These are phyloP conservation scores for Syzygium aqueum DNA, from an alignment of 345 rosid species.

Conservation along the genomic window DNA sequence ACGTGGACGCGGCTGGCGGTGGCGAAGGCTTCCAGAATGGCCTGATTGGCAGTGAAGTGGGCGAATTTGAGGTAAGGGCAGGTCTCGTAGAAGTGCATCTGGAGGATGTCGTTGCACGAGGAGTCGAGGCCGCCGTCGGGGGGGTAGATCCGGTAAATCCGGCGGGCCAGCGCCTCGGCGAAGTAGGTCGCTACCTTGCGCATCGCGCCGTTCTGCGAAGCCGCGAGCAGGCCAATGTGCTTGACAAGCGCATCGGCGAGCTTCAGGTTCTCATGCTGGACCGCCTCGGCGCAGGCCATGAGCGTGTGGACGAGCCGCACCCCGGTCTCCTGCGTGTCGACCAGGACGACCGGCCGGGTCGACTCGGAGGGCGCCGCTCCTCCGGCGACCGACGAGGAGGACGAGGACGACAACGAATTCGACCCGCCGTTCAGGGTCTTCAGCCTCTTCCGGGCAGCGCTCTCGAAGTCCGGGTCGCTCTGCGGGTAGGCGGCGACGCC, in stretches of 20 bases:
- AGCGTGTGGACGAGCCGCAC: constrained; percentile 79
- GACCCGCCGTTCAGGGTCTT: constrained; percentile 14
- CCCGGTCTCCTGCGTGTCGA: constrained; percentile 83
- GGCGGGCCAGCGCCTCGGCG: constrained; percentile 71
- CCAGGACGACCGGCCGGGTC: constrained; percentile 55
- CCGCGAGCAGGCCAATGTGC: constrained; percentile 62
- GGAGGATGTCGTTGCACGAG: constrained; percentile 42
- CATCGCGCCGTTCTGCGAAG: constrained; percentile 79
- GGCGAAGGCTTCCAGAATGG: constrained; percentile 69
- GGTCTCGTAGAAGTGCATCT: constrained; percentile 82
- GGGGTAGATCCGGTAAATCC: constrained; percentile 65
- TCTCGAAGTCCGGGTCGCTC: constrained; percentile 1
- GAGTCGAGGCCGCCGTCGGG: constrained; percentile 23
- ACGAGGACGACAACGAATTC: constrained; percentile 3
- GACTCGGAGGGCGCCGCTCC: constrained; percentile 13
- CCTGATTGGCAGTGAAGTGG: constrained; percentile 92
- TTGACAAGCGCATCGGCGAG: constrained; percentile 76
- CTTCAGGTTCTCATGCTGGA: constrained; percentile 51
- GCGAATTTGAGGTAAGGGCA: constrained; percentile 94
- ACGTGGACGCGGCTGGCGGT: constrained; percentile 58
- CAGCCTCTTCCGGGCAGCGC: constrained; percentile 23
- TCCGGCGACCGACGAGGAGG: constrained; percentile 4
- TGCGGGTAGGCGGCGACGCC: constrained; percentile 55
- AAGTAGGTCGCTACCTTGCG: constrained; percentile 89
- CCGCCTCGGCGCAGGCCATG: constrained; percentile 81